Evolutionary conservation across 768 basidiomycete species (phyloP), one percentile per base, ranked within the genome.

Genomic region (Mrakia blollopis): DNA sequence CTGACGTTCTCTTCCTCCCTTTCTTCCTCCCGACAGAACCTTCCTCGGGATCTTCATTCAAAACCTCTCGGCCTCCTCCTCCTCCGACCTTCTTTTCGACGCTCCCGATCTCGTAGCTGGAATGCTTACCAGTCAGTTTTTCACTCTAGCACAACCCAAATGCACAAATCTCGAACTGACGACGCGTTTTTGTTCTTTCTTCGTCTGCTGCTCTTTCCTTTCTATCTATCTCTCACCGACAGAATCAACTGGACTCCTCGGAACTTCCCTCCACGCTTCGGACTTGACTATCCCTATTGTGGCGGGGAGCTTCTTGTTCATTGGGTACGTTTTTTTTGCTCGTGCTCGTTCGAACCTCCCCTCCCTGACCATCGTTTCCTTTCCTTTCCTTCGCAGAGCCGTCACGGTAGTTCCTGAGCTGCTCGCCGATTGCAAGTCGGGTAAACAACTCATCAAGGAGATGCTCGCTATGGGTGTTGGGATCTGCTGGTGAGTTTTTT

Each of bases 251-350:
- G 94, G 94, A 6, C 83, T 95, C 74, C 86, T 95, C 78, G 94
- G 94, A 68, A 95, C 94, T 14, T 93, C 92, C 21, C 88, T 90
- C 57, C 87, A 89, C 80, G 83, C 88, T 61, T 89, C 91, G 35
- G 94, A 97, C 85, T 85, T 97, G 82, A 93, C 93, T 81, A 85
- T 91, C 84, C 78, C 80, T 13, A 80, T 92, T 82, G 92, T 93
- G 63, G 92, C 92, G 47, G 92, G 92, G 79, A 93, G 93, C 25
- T 97, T 95, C 85, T 85, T 96, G 81, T 95, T 94, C 84, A 94
- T 96, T 81, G 94, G 47, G 32, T 50, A 18, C 8, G 28, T n/a
- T 30, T 5, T 74, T 5, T 32, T 47, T 47, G 16, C 30, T 41
- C 62, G 25, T 18, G 23, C 73, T 3, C 30, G 37, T 37, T 25